phyloP scores from a whole-genome alignment of 129 eudicot species.

The Glebionis coronaria region DNA sequence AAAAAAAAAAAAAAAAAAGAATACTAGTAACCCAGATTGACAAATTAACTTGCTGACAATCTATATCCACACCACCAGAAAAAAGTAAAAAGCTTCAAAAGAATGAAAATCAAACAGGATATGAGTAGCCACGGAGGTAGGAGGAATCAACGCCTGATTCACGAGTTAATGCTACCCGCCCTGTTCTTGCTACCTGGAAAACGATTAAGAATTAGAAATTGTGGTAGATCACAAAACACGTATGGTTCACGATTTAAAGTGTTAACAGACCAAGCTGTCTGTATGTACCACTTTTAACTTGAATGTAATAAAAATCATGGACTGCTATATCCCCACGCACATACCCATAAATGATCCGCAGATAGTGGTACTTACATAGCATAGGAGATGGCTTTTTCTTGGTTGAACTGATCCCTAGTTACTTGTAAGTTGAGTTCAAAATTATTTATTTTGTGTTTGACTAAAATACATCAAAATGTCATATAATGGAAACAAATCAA shows the following conservation, averaged over 20 bases:
- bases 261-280: slow-evolving; percentile 8
- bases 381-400: too few species aligned
- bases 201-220: not conserved
- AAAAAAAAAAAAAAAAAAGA: not conserved
- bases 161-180: slow-evolving; percentile 58
- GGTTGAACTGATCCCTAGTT: too few species aligned
- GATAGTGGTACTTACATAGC: too few species aligned
- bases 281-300: too few species aligned
- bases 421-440: too few species aligned
- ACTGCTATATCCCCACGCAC: too few species aligned
- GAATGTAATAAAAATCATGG: too few species aligned
- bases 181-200: slow-evolving; percentile 71
- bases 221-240: not conserved
- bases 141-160: slow-evolving; percentile 68
- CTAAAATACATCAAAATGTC: too few species aligned
- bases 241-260: not conserved
- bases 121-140: slow-evolving; percentile 68
- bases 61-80: slow-evolving; percentile 1
- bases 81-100: not conserved
- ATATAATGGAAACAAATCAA: too few species aligned
- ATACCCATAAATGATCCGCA: too few species aligned
- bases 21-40: not conserved
- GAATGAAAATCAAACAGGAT: slow-evolving; percentile 38
- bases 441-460: too few species aligned
- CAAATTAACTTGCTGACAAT: not conserved